A percentile compares a stretch with the other conserved stretches of the same genome.
Evolutionary conservation across 2,329 filamentous ascomycete genomes (phyloP).

Genomic region (Microsporum audouinii): DNA sequence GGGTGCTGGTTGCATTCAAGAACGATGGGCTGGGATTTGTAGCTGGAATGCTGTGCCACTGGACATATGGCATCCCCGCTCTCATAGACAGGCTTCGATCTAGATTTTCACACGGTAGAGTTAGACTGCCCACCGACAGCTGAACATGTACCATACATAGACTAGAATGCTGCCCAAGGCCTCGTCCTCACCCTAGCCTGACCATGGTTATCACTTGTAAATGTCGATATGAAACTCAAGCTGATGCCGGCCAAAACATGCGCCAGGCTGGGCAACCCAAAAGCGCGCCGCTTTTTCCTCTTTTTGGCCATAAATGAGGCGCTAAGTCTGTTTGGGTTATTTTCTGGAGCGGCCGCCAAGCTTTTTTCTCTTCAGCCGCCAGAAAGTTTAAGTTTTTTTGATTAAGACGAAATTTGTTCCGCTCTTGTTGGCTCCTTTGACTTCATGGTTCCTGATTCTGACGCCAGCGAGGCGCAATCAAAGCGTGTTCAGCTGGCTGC

Average conservation of each 20-base stretch:
- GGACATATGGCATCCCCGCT: slow-evolving; percentile 44
- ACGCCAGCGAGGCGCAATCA: background rate
- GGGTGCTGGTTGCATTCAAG: slow-evolving; percentile 68
- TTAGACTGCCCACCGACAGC: slow-evolving; percentile 11
- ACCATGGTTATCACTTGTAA: background rate
- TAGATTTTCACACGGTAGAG: slow-evolving; percentile 24
- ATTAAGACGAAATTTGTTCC: background rate
- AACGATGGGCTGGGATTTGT: slow-evolving; percentile 84
- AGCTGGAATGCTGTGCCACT: slow-evolving; percentile 69
- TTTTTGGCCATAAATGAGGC: background rate
- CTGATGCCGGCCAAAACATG: background rate
- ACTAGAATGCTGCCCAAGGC: background rate
- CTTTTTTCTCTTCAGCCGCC: background rate
- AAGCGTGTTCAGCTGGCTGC: background rate
- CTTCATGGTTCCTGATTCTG: background rate
- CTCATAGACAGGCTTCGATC: slow-evolving; percentile 18
- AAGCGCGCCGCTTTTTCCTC: background rate
- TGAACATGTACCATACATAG: background rate
- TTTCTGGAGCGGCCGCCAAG: slow-evolving; percentile 1
- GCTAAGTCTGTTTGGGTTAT: background rate
- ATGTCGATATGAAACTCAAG: background rate
- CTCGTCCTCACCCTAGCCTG: background rate
- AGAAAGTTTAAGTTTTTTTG: background rate
- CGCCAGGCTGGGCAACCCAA: background rate
- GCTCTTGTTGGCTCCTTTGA: background rate